Base-by-base conservation (phyloP, 306 rosid species). In the Dicorynia guianensis region DNA sequence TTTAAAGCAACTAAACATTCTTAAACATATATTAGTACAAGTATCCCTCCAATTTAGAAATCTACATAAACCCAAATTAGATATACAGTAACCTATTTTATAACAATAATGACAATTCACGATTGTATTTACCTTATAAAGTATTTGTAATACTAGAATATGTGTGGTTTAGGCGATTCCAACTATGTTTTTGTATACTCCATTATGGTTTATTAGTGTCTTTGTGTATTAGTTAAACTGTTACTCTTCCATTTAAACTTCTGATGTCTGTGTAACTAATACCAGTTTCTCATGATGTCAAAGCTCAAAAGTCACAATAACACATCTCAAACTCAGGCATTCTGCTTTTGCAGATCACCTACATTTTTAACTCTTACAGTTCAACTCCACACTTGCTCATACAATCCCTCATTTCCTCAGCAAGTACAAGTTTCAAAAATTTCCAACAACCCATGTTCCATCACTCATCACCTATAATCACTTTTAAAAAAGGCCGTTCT, bases 401-500 rank as follows among this genome's bases (percentile, higher is more conserved):
- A 48, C 30, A 3, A 19, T 49, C 30, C 35, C 60, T 67, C n/a
- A 49, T 67, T 50, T 15, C 47, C 33, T n/a, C 6, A 15, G 35
- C 35, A 34, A 50, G 35, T 50, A 49, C 11, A 50, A 5, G 11
- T 5, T 18, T 34, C 60, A 11, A 17, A 17, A 36, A 60, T 48
- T 48, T 40, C 78, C 61, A 73, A 72, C 17, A 46, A 10, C 6
- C 44, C 58, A 59, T 15, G 13, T 14, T 43, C 19, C 36, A 46
- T 19, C 42, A 19, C 68, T 72, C 40, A 74, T 61, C 50, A 60
- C 69, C 68, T 19, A 36, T 35, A 76, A 30, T 19, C 35, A 67
- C 5, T 34, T 35, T 66, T 33, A 7, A 17, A 3, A 42, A 76
- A 67, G 47, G 67, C 30, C 30, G 1, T 2, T 25, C 30, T 25